Evolutionary conservation across 768 basidiomycete species (phyloP), one percentile per base, ranked within the genome.

Genomic region (Agaricus bisporus): DNA sequence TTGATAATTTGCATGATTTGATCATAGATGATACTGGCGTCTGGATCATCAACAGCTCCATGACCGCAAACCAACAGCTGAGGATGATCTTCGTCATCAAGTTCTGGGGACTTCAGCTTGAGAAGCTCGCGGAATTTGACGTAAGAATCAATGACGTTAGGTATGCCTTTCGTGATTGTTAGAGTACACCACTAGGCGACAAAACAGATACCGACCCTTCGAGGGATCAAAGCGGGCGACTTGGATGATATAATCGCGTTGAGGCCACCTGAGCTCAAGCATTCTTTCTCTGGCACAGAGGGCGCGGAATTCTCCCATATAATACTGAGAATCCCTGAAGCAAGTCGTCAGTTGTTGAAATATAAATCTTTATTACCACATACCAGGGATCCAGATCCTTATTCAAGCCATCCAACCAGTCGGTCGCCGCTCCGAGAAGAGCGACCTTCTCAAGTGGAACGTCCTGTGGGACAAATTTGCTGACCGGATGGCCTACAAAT

Each of bases 391-490:
- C 73, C 56, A 94, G 79, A 4, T 90, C 83, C 75, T 95, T 98
- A 83, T 94, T 97, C 60, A 98, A 75, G 36, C 95, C 95, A 68
- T 98, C 95, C 54, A 98, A 83, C 88, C 87, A 91, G 66, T 92
- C 90, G 42, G 90, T 91, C 22, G 90, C 85, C 61, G 90, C 90
- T 63, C 88, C 88, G 49, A 92, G 74, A 29, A 92, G 77, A 36
- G 82, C 70, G 47, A 92, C 69, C 60, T 82, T 91, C 64, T 84
- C 77, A 10, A 73, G 70, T 11, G 85, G 85, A 4, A 95, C 92
- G 61, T 87, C 86, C 59, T 81, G 82, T 3, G 95, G 95, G 10
- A 97, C 92, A 62, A 98, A 98, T 68, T 90, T 91, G 75, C 79
- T 88, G 61, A 98, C 92, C 15, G 95, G 94, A 66, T 97, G 94